phyloP scores from a whole-genome alignment of 2,329 filamentous ascomycete species.

The Lasiodiplodia hormozganensis region DNA sequence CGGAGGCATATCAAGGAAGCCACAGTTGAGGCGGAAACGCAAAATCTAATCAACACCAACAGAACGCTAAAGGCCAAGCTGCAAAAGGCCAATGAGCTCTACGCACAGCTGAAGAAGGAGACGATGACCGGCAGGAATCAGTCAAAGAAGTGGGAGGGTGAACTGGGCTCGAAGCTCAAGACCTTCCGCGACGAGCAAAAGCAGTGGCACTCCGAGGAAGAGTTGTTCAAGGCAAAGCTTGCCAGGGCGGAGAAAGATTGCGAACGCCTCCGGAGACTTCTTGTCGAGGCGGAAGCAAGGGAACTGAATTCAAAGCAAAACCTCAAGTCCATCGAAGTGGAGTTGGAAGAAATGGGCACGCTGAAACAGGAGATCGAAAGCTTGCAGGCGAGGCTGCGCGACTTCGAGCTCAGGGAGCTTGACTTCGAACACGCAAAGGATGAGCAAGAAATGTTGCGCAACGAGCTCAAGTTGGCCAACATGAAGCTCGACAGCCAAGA shows the following conservation, averaged over 20 bases:
- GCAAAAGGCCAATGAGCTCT: conserved; percentile 74
- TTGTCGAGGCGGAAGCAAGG: conserved; percentile 73
- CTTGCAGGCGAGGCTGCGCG: conserved; percentile 66
- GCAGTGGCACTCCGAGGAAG: conserved; percentile 65
- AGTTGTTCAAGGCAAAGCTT: conserved; percentile 64
- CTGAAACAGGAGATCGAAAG: conserved; percentile 66
- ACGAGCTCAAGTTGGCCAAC: conserved; percentile 64
- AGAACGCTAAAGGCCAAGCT: conserved; percentile 75
- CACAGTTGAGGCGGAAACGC: conserved; percentile 80
- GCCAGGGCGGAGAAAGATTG: conserved; percentile 65
- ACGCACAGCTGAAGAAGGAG: conserved; percentile 74
- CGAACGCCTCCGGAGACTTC: conserved; percentile 68
- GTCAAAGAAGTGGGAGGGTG: conserved; percentile 78
- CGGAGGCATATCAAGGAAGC: conserved; percentile 77
- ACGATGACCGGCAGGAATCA: conserved; percentile 74
- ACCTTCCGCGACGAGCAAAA: conserved; percentile 73
- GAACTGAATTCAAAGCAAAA: conserved; percentile 70
- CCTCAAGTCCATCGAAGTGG: conserved; percentile 67
- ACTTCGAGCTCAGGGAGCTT: conserved; percentile 69
- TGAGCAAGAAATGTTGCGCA: conserved; percentile 65
- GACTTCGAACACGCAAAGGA: conserved; percentile 64
- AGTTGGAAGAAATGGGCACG: conserved; percentile 65
- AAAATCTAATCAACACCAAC: conserved; percentile 80
- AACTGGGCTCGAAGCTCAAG: conserved; percentile 71
- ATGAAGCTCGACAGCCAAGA: conserved; percentile 64